Evolutionary conservation across 73 alveolate species (phyloP).

Genomic region (Tetrahymena thermophila): DNA sequence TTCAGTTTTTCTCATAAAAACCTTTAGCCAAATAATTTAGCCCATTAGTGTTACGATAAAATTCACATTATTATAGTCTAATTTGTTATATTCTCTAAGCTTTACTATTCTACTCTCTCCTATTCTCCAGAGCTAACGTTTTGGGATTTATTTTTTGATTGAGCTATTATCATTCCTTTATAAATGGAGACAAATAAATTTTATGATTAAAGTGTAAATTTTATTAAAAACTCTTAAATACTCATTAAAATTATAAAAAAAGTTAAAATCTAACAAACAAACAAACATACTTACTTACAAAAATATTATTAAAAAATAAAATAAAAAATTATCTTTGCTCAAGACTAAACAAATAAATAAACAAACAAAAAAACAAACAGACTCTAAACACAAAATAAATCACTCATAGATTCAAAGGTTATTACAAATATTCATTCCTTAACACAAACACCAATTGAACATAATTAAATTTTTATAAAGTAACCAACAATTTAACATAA

Average conservation of each 20-base stretch:
- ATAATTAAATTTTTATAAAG: too few species aligned
- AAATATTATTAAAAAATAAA: too few species aligned
- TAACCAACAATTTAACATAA: too few species aligned
- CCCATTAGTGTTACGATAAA: not conserved
- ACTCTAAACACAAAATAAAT: not conserved
- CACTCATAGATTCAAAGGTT: too few species aligned
- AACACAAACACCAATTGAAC: too few species aligned
- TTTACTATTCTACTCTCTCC: not conserved
- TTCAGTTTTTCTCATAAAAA: not conserved
- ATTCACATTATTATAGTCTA: not conserved
- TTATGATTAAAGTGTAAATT: not conserved
- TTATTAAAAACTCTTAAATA: not conserved
- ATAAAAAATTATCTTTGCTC: too few species aligned
- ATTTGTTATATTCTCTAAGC: not conserved
- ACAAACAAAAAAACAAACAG: not conserved
- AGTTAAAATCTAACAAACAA: too few species aligned
- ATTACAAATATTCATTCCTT: too few species aligned
- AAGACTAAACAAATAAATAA: too few species aligned
- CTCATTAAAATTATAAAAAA: too few species aligned
- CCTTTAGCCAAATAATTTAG: not conserved
- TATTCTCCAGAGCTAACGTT: not conserved
- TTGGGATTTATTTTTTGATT: not conserved
- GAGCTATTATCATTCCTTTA: not conserved
- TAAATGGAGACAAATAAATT: not conserved
- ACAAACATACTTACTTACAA: too few species aligned